These are phyloP conservation scores for Helicostylum pulchrum DNA, from an alignment of 192 early-diverging fungal genomes.

Conservation along the genomic window DNA sequence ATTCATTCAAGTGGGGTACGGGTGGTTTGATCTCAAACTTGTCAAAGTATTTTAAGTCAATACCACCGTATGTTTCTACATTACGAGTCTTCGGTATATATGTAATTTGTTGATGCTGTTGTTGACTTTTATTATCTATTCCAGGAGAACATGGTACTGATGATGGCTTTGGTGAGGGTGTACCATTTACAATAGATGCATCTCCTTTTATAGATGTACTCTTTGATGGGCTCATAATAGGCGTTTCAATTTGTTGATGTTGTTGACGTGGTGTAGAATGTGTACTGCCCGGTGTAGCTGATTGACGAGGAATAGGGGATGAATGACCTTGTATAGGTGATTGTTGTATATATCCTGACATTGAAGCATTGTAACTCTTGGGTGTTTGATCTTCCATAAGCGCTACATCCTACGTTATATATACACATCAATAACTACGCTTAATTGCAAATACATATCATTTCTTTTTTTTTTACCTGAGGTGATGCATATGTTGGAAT, in stretches of 20 bases:
- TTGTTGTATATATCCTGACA: conserved; percentile 12
- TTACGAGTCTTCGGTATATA: conserved; percentile 62
- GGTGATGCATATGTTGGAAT: conserved; percentile 10
- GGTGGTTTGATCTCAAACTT: conserved; percentile 49
- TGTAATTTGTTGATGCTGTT: conserved; percentile 6
- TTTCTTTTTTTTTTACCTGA: conserved; percentile 1
- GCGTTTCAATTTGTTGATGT: conserved; percentile 18
- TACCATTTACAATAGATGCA: neutral
- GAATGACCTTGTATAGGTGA: conserved; percentile 9
- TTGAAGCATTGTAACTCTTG: neutral
- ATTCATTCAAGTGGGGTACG: conserved; percentile 46
- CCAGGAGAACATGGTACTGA: neutral
- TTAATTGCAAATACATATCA: neutral
- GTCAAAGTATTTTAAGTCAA: conserved; percentile 63
- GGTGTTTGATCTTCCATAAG: conserved; percentile 40
- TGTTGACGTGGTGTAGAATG: conserved; percentile 19
- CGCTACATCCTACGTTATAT: conserved; percentile 20
- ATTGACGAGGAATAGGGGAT: conserved; percentile 15
- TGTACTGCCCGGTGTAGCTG: conserved; percentile 11
- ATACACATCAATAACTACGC: neutral
- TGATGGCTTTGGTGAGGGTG: neutral
- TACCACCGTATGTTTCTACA: conserved; percentile 74
- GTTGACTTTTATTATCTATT: conserved; percentile 10
- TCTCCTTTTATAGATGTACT: neutral
- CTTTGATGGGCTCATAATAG: conserved; percentile 12